Evolutionary conservation across 2,329 filamentous ascomycete genomes (phyloP).

Genomic region (Boeremia exigua): DNA sequence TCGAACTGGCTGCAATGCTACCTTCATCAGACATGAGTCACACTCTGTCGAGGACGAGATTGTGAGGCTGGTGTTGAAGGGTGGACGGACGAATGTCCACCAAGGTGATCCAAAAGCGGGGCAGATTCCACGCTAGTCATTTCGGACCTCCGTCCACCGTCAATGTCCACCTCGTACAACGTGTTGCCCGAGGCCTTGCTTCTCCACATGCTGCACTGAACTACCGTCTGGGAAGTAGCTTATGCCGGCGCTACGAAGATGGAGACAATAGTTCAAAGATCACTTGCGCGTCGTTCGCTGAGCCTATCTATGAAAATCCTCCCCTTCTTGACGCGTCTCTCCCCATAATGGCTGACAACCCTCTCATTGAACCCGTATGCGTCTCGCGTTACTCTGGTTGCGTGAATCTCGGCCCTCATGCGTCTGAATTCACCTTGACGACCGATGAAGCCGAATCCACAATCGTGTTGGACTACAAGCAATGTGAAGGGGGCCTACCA

Average conservation of each 20-base stretch:
- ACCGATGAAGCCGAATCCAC: background rate
- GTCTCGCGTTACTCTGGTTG: background rate
- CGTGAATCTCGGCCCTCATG: background rate
- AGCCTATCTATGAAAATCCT: background rate
- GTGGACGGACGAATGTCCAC: background rate
- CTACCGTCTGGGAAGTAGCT: background rate
- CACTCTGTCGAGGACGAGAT: background rate
- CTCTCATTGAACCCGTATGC: background rate
- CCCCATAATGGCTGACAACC: background rate
- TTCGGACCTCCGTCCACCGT: background rate
- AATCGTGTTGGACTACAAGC: conserved; percentile 12
- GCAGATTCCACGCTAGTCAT: background rate
- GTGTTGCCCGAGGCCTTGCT: background rate
- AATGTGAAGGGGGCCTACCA: conserved; percentile 15
- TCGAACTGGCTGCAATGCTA: background rate
- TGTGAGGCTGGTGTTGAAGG: background rate
- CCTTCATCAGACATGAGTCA: background rate
- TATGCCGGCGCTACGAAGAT: background rate
- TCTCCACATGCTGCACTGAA: background rate
- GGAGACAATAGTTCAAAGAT: background rate
- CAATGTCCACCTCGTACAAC: conserved; percentile 5
- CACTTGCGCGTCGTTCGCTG: background rate
- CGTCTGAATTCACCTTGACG: background rate
- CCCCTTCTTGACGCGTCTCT: no score
- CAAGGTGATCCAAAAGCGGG: background rate